Evolutionary conservation across 1,139 yeast genomes (phyloP), one percentile per base, ranked within the genome.

Genomic region (Candida sp.): DNA sequence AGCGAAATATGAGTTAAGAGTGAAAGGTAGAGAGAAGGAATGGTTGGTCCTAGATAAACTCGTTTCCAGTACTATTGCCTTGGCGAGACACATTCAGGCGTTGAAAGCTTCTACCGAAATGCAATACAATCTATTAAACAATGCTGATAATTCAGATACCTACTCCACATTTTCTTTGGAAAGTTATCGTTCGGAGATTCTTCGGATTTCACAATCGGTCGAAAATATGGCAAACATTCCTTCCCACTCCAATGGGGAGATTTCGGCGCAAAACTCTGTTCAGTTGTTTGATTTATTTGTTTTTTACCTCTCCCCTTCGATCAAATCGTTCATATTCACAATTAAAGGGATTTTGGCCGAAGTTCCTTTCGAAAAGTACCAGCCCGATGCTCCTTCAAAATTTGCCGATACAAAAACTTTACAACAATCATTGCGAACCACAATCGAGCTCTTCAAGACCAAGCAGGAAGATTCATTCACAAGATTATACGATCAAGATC

Each of bases 221-320:
- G 70, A 64, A 35, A 61, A 63, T 43, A 49, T 63, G 48, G 50
- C 57, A 2, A 47, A 51, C 5, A 48, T 55, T 30, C 57, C 51
- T 15, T 44, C 46, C 5, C 46, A 46, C 21, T 53, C 52, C n/a
- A 49, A 48, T 8, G 46, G 51, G 27, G 39, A 49, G 25, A 40
- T 42, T 21, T 56, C 60, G 8, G 77, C 72, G 1, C 62, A 64
- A 7, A 66, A 70, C 44, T 64, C 82, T 0, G 61, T 67, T 22
- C 84, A 81, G 51, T 64, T 86, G 21, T 85, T 85, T 59, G 82
- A 81, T 44, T 57, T 84, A 36, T 87, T 87, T 59, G 81, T 84
- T 3, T 76, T 75, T 50, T 75, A 82, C 52, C 66, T 87, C 40
- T 87, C 91, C 0, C 95, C 95, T 0, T 82, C 91, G 0, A 75